These are phyloP conservation scores for Primulina eburnea DNA, from an alignment of 257 asterid genomes.

Conservation along the genomic window DNA sequence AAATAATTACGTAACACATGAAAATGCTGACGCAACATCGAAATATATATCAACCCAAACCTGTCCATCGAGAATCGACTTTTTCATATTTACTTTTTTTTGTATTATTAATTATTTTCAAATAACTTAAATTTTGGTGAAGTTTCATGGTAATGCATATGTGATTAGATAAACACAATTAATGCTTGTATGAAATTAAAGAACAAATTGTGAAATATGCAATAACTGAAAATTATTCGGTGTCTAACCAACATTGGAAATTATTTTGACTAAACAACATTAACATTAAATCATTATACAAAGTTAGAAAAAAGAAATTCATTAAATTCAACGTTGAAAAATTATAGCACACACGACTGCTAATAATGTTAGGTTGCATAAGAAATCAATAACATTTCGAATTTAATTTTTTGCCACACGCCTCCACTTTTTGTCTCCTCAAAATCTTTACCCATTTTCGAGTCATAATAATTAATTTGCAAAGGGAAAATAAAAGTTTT, in stretches of 20 bases:
- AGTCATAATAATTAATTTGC: too few species aligned
- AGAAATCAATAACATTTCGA: neutral
- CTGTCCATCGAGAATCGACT: too few species aligned
- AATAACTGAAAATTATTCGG: neutral
- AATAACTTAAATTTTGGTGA: neutral
- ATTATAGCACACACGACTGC: neutral
- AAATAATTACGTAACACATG: too few species aligned
- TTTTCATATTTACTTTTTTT: too few species aligned
- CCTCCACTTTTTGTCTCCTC: neutral
- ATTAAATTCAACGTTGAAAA: neutral
- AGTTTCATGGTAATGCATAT: neutral
- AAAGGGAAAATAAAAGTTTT: too few species aligned
- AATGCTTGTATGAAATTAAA: neutral
- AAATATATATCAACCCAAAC: too few species aligned
- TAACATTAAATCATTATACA: neutral
- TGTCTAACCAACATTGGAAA: neutral
- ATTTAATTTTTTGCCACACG: neutral
- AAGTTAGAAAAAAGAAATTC: neutral
- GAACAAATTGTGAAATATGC: neutral
- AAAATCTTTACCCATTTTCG: neutral
- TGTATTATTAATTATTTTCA: too few species aligned
- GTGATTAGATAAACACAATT: neutral
- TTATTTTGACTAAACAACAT: neutral
- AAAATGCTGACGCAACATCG: too few species aligned
- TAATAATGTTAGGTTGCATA: neutral